Base-by-base conservation (phyloP, 805 yeast genomes). In the Jamesozyma rosinii region DNA sequence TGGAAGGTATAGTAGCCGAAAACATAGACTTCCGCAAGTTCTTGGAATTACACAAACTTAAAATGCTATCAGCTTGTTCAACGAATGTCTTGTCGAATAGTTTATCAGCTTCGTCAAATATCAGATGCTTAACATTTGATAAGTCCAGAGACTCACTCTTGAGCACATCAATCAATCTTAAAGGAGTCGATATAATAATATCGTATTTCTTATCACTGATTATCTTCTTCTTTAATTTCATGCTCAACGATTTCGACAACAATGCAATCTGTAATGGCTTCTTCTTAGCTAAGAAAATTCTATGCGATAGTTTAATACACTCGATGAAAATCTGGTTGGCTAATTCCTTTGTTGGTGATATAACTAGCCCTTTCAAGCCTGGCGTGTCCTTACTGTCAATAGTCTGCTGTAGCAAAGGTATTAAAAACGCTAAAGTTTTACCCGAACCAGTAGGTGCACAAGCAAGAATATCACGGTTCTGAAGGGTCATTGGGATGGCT, bases 391-490 rank as follows among this genome's bases (percentile, higher is more conserved):
- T 57, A 26, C 55, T 53, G 22, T 51, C 47, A 14, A 66, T 55
- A 3, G 74, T 60, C 19, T 55, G 52, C 44, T 66, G 66, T 18
- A 92, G 64, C 53, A 90, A 54, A 3, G 99, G 98, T 15, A 88
- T 76, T 44, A 85, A 67, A 58, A 83, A 92, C 26, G 97, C 95
- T 39, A 92, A 69, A 0, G 98, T 92, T 61, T 92, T 92, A 70
- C 98, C 98, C 4, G 97, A 87, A 53, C 98, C 98, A 1, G 98
- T 92, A 38, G 97, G 97, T 0, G 97, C 97, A 71, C 96, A 86
- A 1, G 95, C 95, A 35, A 92, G 69, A 29, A 92, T 60, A 58
- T 90, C 97, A 46, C 95, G 75, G 24, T 70, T 73, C 42, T 76
- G 71, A 42, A 87, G 65, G 13, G 85, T 65, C 9, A 78, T 68